Conservation (phyloP, 768 basidiomycete genomes). For the Cubamyces lactineus region DNA sequence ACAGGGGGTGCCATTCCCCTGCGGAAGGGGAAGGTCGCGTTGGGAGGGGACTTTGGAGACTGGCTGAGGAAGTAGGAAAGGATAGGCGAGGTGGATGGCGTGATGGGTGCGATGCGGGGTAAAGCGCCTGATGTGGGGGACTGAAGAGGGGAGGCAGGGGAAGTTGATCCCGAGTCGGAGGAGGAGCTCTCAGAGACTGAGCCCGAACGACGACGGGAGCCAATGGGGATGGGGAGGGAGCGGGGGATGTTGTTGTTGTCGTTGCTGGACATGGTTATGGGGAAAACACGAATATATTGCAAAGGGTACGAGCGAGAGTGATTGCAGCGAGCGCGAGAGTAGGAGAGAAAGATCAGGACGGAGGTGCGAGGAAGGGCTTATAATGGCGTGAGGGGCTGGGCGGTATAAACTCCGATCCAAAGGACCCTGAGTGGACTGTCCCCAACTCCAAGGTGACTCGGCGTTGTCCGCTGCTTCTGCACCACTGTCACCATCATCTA, state of each 20-base stretch:
- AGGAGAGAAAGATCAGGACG: constrained; percentile 8
- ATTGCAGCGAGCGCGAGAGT: neutral
- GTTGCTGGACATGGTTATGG: constrained; percentile 27
- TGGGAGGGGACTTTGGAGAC: constrained; percentile 46
- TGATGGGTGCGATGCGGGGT: constrained; percentile 49
- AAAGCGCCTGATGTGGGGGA: constrained; percentile 52
- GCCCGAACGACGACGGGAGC: constrained; percentile 56
- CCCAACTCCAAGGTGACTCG: constrained; percentile 16
- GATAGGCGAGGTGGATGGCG: constrained; percentile 70
- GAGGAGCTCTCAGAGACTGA: constrained; percentile 51
- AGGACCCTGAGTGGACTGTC: constrained; percentile 18
- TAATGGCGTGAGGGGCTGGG: constrained; percentile 9
- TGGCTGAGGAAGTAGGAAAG: constrained; percentile 69
- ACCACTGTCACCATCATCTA: constrained; percentile 7
- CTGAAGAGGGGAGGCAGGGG: constrained; percentile 50
- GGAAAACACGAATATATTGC: constrained; percentile 5
- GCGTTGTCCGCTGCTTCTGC: constrained; percentile 14
- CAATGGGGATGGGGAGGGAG: constrained; percentile 70
- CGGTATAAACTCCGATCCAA: constrained; percentile 23
- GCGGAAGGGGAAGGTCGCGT: constrained; percentile 63
- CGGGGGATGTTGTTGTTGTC: constrained; percentile 43
- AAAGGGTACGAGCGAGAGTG: neutral
- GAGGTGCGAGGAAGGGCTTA: constrained; percentile 9
- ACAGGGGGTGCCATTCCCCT: constrained; percentile 56
- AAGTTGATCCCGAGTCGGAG: constrained; percentile 37